Conservation (phyloP, 2,329 filamentous ascomycete species). For the Epichloe elymi region DNA sequence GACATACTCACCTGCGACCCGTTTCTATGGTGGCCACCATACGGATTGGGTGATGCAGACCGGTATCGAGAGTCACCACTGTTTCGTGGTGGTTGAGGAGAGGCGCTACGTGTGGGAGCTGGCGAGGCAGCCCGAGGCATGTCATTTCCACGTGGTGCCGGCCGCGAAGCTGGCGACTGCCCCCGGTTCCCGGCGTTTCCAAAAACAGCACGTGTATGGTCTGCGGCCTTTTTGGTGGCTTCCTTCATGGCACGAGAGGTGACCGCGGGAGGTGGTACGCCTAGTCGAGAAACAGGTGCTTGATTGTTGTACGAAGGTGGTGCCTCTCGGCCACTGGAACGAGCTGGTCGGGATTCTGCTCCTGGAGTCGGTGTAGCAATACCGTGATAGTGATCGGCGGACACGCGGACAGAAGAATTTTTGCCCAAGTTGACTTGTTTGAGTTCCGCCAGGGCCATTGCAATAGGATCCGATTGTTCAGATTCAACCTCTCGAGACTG, state of each 20-base stretch:
- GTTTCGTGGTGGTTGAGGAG: conserved; percentile 49
- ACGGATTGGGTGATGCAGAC: conserved; percentile 52
- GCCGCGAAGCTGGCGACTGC: conserved; percentile 34
- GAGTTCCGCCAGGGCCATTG: conserved; percentile 79
- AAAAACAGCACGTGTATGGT: conserved; percentile 74
- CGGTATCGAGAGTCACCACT: conserved; percentile 33
- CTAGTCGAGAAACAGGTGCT: conserved; percentile 58
- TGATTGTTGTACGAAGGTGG: conserved; percentile 72
- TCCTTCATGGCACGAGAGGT: conserved; percentile 94
- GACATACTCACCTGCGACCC: conserved; percentile 27
- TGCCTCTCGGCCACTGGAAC: conserved; percentile 28
- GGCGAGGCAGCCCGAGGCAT: conserved; percentile 53
- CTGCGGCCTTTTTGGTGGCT: conserved; percentile 81
- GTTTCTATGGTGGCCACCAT: conserved; percentile 27
- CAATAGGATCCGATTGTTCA: conserved; percentile 75
- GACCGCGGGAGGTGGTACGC: conserved; percentile 80
- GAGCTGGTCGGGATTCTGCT: conserved; percentile 25
- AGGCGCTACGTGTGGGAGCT: conserved; percentile 48
- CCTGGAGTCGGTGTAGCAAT: conserved; percentile 67
- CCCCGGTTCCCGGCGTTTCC: conserved; percentile 14
- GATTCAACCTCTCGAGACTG: conserved; percentile 22
- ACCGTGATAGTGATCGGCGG: conserved; percentile 93
- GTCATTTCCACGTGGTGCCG: conserved; percentile 45
- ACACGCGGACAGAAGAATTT: conserved; percentile 68
- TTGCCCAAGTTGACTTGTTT: conserved; percentile 70